These are phyloP conservation scores for Cercis canadensis DNA, from an alignment of 306 rosid genomes.

Conservation along the genomic window DNA sequence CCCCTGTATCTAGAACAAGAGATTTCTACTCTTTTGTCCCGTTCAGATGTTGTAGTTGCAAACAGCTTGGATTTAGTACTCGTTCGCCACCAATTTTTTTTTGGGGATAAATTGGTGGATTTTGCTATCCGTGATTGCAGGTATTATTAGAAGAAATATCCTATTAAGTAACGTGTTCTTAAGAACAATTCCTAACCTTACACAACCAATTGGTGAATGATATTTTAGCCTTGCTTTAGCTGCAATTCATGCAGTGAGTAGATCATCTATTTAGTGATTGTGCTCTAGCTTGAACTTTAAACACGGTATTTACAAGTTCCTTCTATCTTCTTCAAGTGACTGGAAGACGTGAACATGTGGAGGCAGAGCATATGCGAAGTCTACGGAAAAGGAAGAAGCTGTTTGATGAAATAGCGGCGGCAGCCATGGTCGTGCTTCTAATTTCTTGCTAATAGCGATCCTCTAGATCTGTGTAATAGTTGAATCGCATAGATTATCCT, in stretches of 20 bases:
- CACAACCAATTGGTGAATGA: constrained; percentile 11
- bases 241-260: constrained; percentile 30
- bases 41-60: constrained; percentile 30
- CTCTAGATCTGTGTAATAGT: constrained; percentile 46
- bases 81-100: constrained; percentile 11
- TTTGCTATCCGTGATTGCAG: constrained; percentile 17
- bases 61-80: constrained; percentile 34
- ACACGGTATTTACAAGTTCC: background rate
- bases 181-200: background rate
- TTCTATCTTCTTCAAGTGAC: background rate
- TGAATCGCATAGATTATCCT: constrained; percentile 7
- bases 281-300: constrained; percentile 14
- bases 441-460: constrained; percentile 13
- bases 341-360: constrained; percentile 23
- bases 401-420: background rate
- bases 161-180: constrained; percentile 21
- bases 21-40: constrained; percentile 14
- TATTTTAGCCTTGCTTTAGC: constrained; percentile 34
- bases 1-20: constrained; percentile 14
- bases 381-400: background rate
- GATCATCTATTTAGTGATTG: constrained; percentile 28
- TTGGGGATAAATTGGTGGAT: background rate
- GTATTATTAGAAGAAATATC: constrained; percentile 15
- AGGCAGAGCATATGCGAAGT: background rate
- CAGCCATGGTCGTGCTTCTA: constrained; percentile 22